These are phyloP conservation scores for Leucosporidium creatinivorum DNA, from an alignment of 768 basidiomycete genomes.

Conservation along the genomic window DNA sequence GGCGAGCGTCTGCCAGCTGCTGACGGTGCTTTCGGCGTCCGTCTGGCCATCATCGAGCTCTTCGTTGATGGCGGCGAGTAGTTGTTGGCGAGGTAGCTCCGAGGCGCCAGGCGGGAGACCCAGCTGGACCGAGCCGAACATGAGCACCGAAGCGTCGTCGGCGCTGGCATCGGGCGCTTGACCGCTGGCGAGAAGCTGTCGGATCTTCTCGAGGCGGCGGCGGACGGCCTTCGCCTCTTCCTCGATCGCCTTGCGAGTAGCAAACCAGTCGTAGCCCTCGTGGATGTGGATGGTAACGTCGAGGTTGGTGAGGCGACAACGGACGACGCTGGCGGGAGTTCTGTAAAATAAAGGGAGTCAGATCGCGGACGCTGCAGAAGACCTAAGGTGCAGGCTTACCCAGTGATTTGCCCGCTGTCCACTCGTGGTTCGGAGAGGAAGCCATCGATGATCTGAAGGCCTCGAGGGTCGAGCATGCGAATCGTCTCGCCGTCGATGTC, in stretches of 20 bases:
- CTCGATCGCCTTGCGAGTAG: constrained; percentile 78
- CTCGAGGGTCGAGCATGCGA: constrained; percentile 59
- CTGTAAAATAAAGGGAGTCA: background rate
- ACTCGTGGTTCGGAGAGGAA: constrained; percentile 49
- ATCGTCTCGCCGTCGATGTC: constrained; percentile 74
- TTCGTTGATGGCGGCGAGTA: constrained; percentile 74
- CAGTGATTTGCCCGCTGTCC: background rate
- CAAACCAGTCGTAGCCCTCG: constrained; percentile 89
- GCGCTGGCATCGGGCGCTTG: constrained; percentile 68
- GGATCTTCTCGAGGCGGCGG: constrained; percentile 73
- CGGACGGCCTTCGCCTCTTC: constrained; percentile 82
- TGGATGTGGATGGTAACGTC: constrained; percentile 67
- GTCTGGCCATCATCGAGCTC: constrained; percentile 64
- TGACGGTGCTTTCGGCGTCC: constrained; percentile 48
- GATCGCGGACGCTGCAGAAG: too few species aligned
- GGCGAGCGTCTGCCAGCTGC: constrained; percentile 30
- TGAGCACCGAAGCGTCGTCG: constrained; percentile 62
- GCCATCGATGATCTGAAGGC: constrained; percentile 63
- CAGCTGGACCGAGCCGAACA: constrained; percentile 92
- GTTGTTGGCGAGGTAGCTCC: constrained; percentile 20
- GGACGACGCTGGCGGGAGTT: constrained; percentile 37
- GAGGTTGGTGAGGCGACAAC: constrained; percentile 10
- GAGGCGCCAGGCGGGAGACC: constrained; percentile 67
- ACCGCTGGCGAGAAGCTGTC: constrained; percentile 82
- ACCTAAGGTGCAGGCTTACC: background rate